Conservation (phyloP, 768 basidiomycete genomes). For the Pleurotus pulmonarius region DNA sequence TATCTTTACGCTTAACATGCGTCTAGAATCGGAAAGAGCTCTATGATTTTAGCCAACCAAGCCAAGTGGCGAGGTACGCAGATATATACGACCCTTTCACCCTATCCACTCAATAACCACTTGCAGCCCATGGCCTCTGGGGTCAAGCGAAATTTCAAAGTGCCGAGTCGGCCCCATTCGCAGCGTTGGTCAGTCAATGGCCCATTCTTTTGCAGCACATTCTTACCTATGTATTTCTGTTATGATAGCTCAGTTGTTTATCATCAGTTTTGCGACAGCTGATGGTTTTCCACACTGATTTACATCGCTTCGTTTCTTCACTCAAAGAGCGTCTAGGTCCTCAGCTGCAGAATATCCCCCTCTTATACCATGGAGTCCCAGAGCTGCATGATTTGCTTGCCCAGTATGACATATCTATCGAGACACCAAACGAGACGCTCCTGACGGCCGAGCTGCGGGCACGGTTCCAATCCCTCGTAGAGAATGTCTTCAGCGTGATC, state of each 20-base stretch:
- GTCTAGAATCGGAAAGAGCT: conserved; percentile 68
- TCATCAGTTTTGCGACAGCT: conserved; percentile 71
- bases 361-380: conserved; percentile 69
- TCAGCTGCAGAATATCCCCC: conserved; percentile 63
- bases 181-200: conserved; percentile 48
- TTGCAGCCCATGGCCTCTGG: conserved; percentile 64
- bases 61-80: conserved; percentile 64
- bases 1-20: background rate
- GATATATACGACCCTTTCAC: background rate
- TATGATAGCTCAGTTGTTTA: conserved; percentile 53
- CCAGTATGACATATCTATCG: conserved; percentile 48
- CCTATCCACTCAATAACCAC: background rate
- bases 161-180: conserved; percentile 64
- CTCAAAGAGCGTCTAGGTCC: conserved; percentile 63
- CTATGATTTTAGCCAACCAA: conserved; percentile 64
- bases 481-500: conserved; percentile 65
- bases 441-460: conserved; percentile 61
- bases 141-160: conserved; percentile 73
- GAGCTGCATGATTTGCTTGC: conserved; percentile 63
- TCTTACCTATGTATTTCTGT: conserved; percentile 1
- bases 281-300: conserved; percentile 69
- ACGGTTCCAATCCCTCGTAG: conserved; percentile 66
- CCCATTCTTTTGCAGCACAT: background rate
- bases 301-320: conserved; percentile 59
- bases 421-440: conserved; percentile 50